phyloP scores from a whole-genome alignment of 2,329 filamentous ascomycete genomes.

The Diaporthe destruens region DNA sequence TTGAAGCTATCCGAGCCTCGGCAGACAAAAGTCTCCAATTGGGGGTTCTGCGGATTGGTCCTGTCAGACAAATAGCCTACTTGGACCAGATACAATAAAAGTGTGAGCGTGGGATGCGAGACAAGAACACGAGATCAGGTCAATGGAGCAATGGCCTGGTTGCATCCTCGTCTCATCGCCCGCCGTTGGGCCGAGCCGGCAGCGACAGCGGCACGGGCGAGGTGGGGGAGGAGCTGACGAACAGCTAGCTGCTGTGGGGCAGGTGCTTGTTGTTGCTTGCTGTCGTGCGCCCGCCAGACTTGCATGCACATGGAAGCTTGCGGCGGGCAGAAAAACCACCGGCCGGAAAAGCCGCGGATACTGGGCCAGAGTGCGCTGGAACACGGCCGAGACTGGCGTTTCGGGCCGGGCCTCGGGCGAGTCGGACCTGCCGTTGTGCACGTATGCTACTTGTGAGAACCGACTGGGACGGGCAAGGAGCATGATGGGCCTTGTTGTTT shows the following conservation, averaged over 20 bases:
- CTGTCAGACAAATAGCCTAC: not conserved
- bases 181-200: constrained; percentile 26
- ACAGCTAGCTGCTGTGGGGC: not conserved
- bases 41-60: constrained; percentile 10
- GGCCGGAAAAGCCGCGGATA: constrained; percentile 31
- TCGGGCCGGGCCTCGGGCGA: constrained; percentile 25
- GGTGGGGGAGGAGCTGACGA: not conserved
- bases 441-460: constrained; percentile 18
- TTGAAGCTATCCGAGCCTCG: not conserved
- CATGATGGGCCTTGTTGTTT: not conserved
- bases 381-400: constrained; percentile 8
- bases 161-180: constrained; percentile 2
- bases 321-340: constrained; percentile 40
- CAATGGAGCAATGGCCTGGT: constrained; percentile 4
- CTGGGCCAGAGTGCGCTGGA: not conserved
- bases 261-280: too few relatives aligned
- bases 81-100: constrained; percentile 1
- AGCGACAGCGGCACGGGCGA: not conserved
- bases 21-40: constrained; percentile 2
- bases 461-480: not conserved
- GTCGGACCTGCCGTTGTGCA: constrained; percentile 10
- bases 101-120: constrained; percentile 12
- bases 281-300: too few relatives aligned
- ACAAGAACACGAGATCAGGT: not conserved
- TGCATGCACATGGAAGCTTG: not conserved